Evolutionary conservation across 2,329 filamentous ascomycete genomes (phyloP).

Genomic region (Alternaria brassicicola): DNA sequence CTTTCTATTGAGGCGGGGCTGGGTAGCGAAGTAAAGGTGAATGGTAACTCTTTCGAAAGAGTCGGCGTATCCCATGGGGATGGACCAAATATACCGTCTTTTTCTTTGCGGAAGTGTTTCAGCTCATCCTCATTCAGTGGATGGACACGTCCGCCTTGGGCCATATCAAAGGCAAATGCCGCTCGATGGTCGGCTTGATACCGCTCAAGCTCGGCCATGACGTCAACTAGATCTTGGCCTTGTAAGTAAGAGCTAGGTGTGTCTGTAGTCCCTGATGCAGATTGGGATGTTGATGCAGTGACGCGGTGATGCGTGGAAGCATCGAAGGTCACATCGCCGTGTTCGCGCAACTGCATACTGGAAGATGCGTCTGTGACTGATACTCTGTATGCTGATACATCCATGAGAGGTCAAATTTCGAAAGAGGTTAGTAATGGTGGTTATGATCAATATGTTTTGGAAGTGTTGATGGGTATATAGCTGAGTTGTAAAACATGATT

Average conservation of each 20-base stretch:
- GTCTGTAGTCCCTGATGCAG: neutral
- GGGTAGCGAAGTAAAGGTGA: conserved; percentile 3
- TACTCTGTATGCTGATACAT: neutral
- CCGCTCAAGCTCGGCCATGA: conserved; percentile 15
- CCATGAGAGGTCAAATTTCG: neutral
- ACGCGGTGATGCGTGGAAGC: neutral
- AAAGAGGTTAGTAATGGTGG: neutral
- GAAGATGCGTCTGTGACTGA: neutral
- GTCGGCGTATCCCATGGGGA: conserved; percentile 10
- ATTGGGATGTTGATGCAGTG: neutral
- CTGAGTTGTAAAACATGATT: neutral
- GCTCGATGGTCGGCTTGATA: conserved; percentile 4
- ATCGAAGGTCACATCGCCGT: neutral
- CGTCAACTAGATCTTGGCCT: conserved; percentile 13
- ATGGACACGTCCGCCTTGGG: conserved; percentile 1
- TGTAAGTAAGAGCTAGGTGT: conserved; percentile 2
- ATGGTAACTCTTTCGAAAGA: neutral
- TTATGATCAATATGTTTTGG: neutral
- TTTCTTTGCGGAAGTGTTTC: conserved; percentile 5
- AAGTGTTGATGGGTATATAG: neutral
- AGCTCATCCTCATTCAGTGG: conserved; percentile 11
- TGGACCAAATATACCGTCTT: neutral
- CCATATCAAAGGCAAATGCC: neutral
- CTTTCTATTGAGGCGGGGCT: neutral
- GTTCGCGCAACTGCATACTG: neutral